Conservation (phyloP, 2,329 filamentous ascomycete species). For the Penicillium sp. region DNA sequence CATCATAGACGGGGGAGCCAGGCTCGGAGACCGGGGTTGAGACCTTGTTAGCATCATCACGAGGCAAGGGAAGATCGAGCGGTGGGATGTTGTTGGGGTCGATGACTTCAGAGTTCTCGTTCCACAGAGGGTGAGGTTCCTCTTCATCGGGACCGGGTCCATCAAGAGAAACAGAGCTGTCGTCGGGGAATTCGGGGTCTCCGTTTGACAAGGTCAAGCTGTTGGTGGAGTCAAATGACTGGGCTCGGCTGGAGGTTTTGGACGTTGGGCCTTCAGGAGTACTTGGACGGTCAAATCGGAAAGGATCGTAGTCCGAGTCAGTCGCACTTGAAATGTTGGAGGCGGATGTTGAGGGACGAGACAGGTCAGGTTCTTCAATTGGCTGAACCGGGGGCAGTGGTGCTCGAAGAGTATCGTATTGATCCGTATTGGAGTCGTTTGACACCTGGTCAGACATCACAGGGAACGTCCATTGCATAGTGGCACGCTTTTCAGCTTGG, state of each 20-base stretch:
- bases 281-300: constrained; percentile 40
- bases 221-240: background rate
- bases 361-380: constrained; percentile 29
- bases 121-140: constrained; percentile 43
- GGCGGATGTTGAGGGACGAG: constrained; percentile 41
- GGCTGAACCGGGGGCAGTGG: constrained; percentile 19
- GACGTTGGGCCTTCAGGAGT: constrained; percentile 20
- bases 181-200: constrained; percentile 49
- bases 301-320: constrained; percentile 44
- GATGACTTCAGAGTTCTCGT: constrained; percentile 14
- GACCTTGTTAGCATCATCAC: constrained; percentile 14
- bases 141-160: constrained; percentile 43
- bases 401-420: constrained; percentile 36
- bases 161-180: constrained; percentile 52
- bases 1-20: constrained; percentile 23
- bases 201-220: background rate
- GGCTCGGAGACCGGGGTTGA: constrained; percentile 17
- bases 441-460: constrained; percentile 32
- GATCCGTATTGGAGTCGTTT: constrained; percentile 16
- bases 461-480: constrained; percentile 58
- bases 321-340: constrained; percentile 36
- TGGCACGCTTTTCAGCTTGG: constrained; percentile 38
- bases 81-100: constrained; percentile 20
- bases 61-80: constrained; percentile 28
- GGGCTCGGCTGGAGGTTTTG: background rate